Evolutionary conservation across 768 basidiomycete species (phyloP).

Genomic region (Hygrophoropsis aurantiaca): DNA sequence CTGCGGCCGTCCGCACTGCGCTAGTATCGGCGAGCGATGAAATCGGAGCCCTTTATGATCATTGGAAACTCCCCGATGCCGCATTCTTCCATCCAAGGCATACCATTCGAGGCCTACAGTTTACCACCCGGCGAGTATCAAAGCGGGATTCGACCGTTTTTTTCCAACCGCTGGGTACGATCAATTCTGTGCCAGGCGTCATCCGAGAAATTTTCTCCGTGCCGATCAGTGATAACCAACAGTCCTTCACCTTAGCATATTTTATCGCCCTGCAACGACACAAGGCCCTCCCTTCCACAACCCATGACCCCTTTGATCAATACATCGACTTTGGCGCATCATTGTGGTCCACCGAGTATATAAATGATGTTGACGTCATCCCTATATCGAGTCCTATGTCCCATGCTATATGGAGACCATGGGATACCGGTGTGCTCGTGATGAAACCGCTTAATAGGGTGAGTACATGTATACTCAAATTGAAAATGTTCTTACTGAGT

Average conservation of each 20-base stretch:
- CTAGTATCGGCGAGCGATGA: neutral
- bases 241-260: neutral
- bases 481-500: too few relatives aligned
- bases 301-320: constrained; percentile 5
- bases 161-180: neutral
- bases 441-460: constrained; percentile 9
- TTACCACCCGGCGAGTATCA: neutral
- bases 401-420: constrained; percentile 4
- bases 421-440: constrained; percentile 1
- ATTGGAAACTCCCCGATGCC: neutral
- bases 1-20: neutral
- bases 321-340: constrained; percentile 6
- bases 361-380: neutral
- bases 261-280: neutral
- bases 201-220: constrained; percentile 7
- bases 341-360: neutral
- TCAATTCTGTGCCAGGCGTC: neutral
- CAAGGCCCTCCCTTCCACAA: neutral
- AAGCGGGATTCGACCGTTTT: neutral
- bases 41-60: neutral
- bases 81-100: neutral
- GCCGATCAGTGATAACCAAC: neutral
- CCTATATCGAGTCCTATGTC: neutral
- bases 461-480: too few relatives aligned
- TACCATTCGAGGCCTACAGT: neutral